These are phyloP conservation scores for Fusarium vanettenii DNA, from an alignment of 2,329 filamentous ascomycete genomes.

Conservation along the genomic window DNA sequence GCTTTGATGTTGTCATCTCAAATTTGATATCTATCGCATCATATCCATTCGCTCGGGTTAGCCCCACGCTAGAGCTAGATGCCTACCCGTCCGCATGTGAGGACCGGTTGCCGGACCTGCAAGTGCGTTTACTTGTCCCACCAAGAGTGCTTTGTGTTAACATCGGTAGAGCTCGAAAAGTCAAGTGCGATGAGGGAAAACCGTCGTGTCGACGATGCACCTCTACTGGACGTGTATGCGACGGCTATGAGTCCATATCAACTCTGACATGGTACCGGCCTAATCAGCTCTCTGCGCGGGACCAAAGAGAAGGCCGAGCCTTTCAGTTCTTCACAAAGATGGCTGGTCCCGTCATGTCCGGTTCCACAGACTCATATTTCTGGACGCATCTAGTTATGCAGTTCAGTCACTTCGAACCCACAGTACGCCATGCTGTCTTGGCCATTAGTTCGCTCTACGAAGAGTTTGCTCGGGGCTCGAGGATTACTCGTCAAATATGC, in stretches of 20 bases:
- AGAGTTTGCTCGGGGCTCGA: not conserved
- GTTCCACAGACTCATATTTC: constrained; percentile 26
- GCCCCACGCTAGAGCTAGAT: not conserved
- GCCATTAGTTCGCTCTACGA: constrained; percentile 30
- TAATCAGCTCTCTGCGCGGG: constrained; percentile 1
- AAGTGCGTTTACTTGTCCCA: not conserved
- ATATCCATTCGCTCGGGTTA: not conserved
- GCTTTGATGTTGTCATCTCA: not conserved
- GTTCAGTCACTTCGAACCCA: constrained; percentile 28
- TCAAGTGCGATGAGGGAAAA: constrained; percentile 13
- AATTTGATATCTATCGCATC: not conserved
- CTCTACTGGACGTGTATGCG: constrained; percentile 9
- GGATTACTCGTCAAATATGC: constrained; percentile 7
- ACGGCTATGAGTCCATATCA: not conserved
- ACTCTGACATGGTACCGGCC: constrained; percentile 14
- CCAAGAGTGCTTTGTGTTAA: not conserved
- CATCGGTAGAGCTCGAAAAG: not conserved
- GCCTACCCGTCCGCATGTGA: not conserved
- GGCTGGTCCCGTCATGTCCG: constrained; percentile 17
- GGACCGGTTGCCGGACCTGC: not conserved
- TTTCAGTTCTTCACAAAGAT: constrained; percentile 26
- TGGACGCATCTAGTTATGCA: constrained; percentile 36
- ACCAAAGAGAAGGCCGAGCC: constrained; percentile 14
- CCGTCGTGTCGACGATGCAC: not conserved
- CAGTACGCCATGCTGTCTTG: constrained; percentile 22